phyloP scores from a whole-genome alignment of 1,284 basidiomycete species.

The Baeospora myosura region DNA sequence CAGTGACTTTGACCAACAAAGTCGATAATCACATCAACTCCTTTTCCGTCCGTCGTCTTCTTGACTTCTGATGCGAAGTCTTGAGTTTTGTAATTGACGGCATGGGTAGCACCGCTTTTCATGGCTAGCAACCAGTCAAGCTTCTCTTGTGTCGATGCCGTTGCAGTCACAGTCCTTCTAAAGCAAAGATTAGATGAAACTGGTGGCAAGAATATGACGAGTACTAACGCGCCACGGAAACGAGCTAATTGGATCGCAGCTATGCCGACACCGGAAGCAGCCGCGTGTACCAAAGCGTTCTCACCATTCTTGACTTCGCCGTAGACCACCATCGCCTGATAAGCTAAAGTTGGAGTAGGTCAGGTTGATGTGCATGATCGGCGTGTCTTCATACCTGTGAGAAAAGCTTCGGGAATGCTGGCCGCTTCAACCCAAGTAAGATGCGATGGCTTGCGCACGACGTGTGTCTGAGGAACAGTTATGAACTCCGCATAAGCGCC shows the following conservation, averaged over 20 bases:
- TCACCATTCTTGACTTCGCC: slow-evolving; percentile 67
- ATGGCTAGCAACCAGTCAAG: slow-evolving; percentile 68
- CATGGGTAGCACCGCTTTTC: slow-evolving; percentile 62
- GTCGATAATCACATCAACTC: slow-evolving; percentile 83
- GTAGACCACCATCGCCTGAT: slow-evolving; percentile 71
- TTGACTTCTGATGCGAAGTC: slow-evolving; percentile 71
- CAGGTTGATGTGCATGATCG: slow-evolving; percentile 1
- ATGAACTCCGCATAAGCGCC: slow-evolving; percentile 93
- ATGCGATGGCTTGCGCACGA: slow-evolving; percentile 70
- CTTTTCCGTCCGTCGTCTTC: slow-evolving; percentile 54
- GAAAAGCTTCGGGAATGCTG: slow-evolving; percentile 78
- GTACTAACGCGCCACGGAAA: slow-evolving; percentile 63
- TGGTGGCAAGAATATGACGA: slow-evolving; percentile 7
- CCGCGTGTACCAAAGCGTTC: slow-evolving; percentile 83
- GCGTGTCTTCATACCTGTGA: slow-evolving; percentile 56
- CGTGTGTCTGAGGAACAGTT: slow-evolving; percentile 55
- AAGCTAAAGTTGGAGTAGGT: slow-evolving; percentile 42
- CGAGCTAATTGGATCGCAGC: slow-evolving; percentile 88
- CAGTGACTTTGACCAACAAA: slow-evolving; percentile 85
- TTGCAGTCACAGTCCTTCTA: slow-evolving; percentile 71
- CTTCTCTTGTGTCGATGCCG: slow-evolving; percentile 83
- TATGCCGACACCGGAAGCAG: slow-evolving; percentile 85
- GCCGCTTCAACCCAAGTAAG: slow-evolving; percentile 83
- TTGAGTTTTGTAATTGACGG: slow-evolving; percentile 81
- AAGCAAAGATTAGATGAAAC: slow-evolving; percentile 8